Base-by-base conservation (phyloP, 345 rosid genomes). In the Turritis glabra region DNA sequence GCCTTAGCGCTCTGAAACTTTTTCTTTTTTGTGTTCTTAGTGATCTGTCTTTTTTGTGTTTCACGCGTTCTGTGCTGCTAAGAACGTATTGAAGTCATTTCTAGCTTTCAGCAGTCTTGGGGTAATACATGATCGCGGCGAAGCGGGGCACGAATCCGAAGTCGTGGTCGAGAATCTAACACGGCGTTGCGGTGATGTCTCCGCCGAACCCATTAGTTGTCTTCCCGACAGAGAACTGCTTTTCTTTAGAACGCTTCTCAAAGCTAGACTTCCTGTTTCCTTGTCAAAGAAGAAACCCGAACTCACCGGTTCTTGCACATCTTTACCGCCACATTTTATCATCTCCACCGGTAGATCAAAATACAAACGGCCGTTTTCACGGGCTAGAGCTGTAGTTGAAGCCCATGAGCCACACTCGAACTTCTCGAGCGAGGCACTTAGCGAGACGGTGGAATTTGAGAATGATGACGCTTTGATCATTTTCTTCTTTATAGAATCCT, bases 401-500 rank as follows among this genome's bases (percentile, higher is more conserved):
- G 93, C 96, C 98, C 98, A 93, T 1, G 97, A 93, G 44, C 92
- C 98, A 27, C 98, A 93, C 67, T 93, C 98, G 13, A 90, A 93
- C 52, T 88, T 93, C 76, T 93, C 97, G 25, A 93, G 43, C 0
- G 97, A 93, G 25, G 89, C 89, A 4, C 86, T 79, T 72, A 90
- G 79, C 8, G 97, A 90, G 32, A 84, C 74, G 8, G 52, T 67
- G 13, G 77, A 47, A 35, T 48, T 65, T 22, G 80, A 64, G 46
- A 77, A 77, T 5, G 80, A 71, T n/a, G 80, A 56, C 5, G 72
- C 67, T 72, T 66, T 72, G 51, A 61, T 72, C 69, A 72, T 78
- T n/a, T 66, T 72, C 62, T 71, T 80, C 65, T 62, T 76, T 10
- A 60, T 55, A 4, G 74, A 72, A 33, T 59, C 74, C 1, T 73